Base-by-base conservation (phyloP, 805 yeast genomes). In the Tanozyma kutaoensis region DNA sequence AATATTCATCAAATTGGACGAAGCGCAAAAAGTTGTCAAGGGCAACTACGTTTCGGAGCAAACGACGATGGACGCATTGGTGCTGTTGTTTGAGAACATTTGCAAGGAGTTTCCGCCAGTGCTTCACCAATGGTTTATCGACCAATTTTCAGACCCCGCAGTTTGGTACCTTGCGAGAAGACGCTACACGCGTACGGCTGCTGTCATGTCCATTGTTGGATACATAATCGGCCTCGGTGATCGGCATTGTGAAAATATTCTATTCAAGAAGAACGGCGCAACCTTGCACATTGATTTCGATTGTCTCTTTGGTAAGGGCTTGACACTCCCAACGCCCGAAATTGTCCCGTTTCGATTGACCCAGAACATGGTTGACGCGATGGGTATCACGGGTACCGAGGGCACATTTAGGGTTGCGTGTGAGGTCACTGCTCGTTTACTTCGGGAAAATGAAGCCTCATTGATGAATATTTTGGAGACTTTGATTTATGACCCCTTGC, bases 201-300 rank as follows among this genome's bases (percentile, higher is more conserved):
- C 96, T 0, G 97, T 88, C 0, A 91, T 93, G 98, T 85, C 96
- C 0, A 84, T 91, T 61, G 94, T 88, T 4, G 98, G 99, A 0
- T 82, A 81, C 46, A 72, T 91, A 24, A 61, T 91, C 15, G 98
- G 98, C 7, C 62, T 91, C 26, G 99, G 99, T 14, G 99, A 91
- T 50, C 64, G 99, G 22, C 99, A 91, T 46, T 79, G 95, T 39
- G 99, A 91, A 44, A 91, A 91, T 43, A 71, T 91, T 13, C 52
- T 91, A 29, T 67, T 75, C 40, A 76, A 76, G 34, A 67, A 62
- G 23, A 67, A 75, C 3, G 98, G 98, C 1, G 72, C 72, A 7
- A 71, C 84, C 1, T 52, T 91, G 34, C 99, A 91, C 48, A 96
- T 91, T 29, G 99, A 93, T 52, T 91, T 91, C 50, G 97, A 93